Evolutionary conservation across 306 rosid species (phyloP).

Genomic region (Medicago ruthenica): DNA sequence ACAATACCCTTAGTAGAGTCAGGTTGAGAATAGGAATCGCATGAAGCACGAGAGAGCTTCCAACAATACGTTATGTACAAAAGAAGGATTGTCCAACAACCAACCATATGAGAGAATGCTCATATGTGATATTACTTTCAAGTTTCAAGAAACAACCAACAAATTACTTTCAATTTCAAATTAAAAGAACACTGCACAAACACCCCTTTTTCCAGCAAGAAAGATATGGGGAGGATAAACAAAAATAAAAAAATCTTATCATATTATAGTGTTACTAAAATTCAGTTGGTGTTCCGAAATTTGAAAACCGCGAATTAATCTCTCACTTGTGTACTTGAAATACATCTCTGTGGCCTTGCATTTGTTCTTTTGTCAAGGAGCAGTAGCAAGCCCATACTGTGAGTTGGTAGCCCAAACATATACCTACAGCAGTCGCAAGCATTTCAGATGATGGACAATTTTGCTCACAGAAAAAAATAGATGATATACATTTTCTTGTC

Average conservation of each 20-base stretch:
- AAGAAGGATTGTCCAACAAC: constrained; percentile 48
- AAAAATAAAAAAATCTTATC: constrained; percentile 20
- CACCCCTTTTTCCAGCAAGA: constrained; percentile 53
- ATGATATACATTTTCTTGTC: neutral
- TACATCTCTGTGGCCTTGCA: constrained; percentile 74
- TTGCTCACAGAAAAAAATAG: neutral
- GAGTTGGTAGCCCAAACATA: constrained; percentile 65
- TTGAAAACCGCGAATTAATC: constrained; percentile 42
- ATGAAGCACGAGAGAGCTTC: constrained; percentile 45
- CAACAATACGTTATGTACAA: constrained; percentile 60
- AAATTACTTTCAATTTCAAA: constrained; percentile 57
- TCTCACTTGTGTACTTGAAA: constrained; percentile 75
- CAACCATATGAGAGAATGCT: constrained; percentile 41
- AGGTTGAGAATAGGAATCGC: constrained; percentile 37
- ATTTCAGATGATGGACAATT: constrained; percentile 36
- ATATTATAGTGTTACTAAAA: constrained; percentile 39
- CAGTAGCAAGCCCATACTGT: constrained; percentile 71
- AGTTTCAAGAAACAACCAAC: constrained; percentile 54
- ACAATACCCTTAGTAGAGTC: neutral
- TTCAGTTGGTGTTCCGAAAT: constrained; percentile 42
- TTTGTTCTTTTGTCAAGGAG: constrained; percentile 72
- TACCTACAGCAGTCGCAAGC: constrained; percentile 61
- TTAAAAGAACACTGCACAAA: constrained; percentile 60
- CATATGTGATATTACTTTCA: constrained; percentile 47
- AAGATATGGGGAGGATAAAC: constrained; percentile 40